Evolutionary conservation across 1,139 yeast genomes (phyloP).

Genomic region (Kurtzmaniella quercitrusa): DNA sequence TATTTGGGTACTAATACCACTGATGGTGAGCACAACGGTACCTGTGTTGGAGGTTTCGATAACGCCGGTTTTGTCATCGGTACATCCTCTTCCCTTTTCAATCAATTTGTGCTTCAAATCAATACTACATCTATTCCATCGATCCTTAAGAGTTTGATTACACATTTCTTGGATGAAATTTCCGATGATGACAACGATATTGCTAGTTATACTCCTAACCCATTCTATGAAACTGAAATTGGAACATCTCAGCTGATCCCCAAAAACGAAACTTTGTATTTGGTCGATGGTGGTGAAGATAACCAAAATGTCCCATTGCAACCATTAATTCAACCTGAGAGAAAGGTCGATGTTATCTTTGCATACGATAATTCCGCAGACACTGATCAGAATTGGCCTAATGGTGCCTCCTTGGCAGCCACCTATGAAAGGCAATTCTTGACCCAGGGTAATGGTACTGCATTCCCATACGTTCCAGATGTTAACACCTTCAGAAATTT

Average conservation of each 20-base stretch:
- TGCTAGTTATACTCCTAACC: constrained; percentile 50
- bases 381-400: constrained; percentile 38
- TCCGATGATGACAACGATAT: constrained; percentile 40
- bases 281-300: constrained; percentile 46
- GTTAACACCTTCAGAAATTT: constrained; percentile 53
- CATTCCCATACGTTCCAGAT: constrained; percentile 89
- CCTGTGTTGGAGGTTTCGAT: constrained; percentile 69
- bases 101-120: constrained; percentile 64
- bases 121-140: constrained; percentile 56
- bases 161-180: constrained; percentile 42
- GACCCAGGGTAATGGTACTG: constrained; percentile 55
- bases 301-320: constrained; percentile 38
- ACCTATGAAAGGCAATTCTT: constrained; percentile 71
- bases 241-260: constrained; percentile 29
- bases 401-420: constrained; percentile 33
- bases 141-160: constrained; percentile 38
- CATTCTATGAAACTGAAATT: constrained; percentile 43
- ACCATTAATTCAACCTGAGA: constrained; percentile 36
- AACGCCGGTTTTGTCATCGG: constrained; percentile 84
- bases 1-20: constrained; percentile 69
- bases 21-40: constrained; percentile 48
- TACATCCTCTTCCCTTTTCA: constrained; percentile 78
- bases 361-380: constrained; percentile 50
- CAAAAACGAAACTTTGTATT: constrained; percentile 32
- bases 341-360: constrained; percentile 40